Base-by-base conservation (phyloP, 2,329 filamentous ascomycete species). In the Curvularia hawaiiensis region DNA sequence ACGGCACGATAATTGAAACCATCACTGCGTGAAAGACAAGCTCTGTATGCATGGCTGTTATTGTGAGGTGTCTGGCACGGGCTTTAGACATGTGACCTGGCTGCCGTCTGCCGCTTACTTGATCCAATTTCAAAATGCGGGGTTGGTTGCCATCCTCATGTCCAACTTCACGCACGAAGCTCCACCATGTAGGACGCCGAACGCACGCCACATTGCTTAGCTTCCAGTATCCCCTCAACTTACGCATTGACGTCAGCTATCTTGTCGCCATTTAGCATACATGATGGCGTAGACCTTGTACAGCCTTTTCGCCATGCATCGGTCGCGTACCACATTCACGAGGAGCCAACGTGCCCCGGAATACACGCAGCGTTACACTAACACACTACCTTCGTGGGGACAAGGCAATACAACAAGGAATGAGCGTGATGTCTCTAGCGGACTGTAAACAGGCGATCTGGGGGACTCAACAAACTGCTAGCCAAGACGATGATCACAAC, bases 161-260 rank as follows among this genome's bases (percentile, higher is more conserved):
- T 35, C 14, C 35, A 24, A 39, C 24, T 20, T 46, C 22, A 45
- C n/a, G 24, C 24, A 16, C 31, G 43, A 51, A 50, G 46, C 20
- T 55, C 28, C 22, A 50, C 28, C n/a, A 44, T n/a, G 22, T 18
- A 24, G 33, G 47, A 35, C 51, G 44, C 54, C 45, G 9, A 30
- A 45, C 51, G 30, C 35, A 39, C 35, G 57, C 58, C 58, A 48
- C 54, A 56, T 31, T 59, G 54, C 56, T 56, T 58, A 24, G 12
- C 48, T 41, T 50, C 39, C 16, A 47, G 26, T 7, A 22, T 40
- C 7, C 10, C 22, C 26, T 30, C 22, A 58, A 56, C 59, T 62
- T 67, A 50, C 60, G 52, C 61, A 62, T 45, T 47, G 38, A 44
- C 48, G 54, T 63, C 41, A 55, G 52, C 58, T 54, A 57, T 59